Evolutionary conservation across 2,329 filamentous ascomycete species (phyloP).

Genomic region (Drechslerella dactyloides): DNA sequence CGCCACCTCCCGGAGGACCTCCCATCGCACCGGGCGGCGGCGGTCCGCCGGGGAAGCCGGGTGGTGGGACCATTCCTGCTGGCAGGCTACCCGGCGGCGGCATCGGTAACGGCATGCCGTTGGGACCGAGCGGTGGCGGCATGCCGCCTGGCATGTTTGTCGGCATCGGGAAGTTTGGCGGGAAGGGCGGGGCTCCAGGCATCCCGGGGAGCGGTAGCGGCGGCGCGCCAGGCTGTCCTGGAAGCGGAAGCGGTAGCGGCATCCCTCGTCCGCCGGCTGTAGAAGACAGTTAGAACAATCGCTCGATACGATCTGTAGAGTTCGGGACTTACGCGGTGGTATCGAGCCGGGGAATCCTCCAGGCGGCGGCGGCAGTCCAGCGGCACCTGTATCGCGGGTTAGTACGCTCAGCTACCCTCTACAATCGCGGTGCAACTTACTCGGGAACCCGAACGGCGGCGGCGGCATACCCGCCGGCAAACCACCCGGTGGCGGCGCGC

Average conservation of each 20-base stretch:
- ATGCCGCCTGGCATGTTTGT: conserved; percentile 26
- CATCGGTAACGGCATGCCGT: conserved; percentile 42
- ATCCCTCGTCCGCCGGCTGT: conserved; percentile 49
- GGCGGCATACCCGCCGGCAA: conserved; percentile 59
- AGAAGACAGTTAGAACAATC: not conserved
- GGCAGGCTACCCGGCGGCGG: conserved; percentile 36
- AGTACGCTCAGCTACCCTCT: conserved; percentile 9
- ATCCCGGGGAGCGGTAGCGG: conserved; percentile 45
- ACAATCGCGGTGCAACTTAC: conserved; percentile 57
- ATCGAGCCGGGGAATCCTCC: conserved; percentile 56
- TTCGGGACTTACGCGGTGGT: conserved; percentile 53
- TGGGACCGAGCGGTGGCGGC: conserved; percentile 37
- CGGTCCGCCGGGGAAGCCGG: conserved; percentile 20
- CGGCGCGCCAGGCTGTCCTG: conserved; percentile 40
- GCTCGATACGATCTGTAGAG: not conserved
- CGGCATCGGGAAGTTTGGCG: conserved; percentile 60
- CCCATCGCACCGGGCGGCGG: conserved; percentile 18
- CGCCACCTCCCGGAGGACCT: conserved; percentile 33
- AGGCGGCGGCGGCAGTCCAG: conserved; percentile 45
- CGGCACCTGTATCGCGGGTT: conserved; percentile 13
- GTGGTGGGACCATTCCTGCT: conserved; percentile 41
- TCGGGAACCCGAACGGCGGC: conserved; percentile 70
- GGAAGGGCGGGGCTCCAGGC: conserved; percentile 54
- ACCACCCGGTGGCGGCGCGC: conserved; percentile 59
- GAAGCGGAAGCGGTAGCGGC: conserved; percentile 46